Percentiles rank a stretch among this genome's conserved stretches.
Conservation (phyloP, 257 asterid genomes). For the Nicotiana undulata region DNA sequence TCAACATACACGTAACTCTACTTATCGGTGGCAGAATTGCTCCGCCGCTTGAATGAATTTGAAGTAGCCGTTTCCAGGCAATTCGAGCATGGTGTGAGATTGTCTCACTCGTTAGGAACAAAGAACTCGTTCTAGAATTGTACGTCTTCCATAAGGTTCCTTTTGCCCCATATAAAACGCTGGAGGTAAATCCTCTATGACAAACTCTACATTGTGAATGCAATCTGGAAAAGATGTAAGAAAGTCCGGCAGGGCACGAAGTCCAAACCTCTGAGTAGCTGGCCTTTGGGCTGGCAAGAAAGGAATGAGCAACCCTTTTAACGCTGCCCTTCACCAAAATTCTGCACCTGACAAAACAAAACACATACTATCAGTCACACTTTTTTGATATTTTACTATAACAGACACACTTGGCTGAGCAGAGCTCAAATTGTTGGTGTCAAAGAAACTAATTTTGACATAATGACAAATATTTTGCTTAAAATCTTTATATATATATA, state of each 20-base stretch:
- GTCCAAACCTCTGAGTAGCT: conserved; percentile 21
- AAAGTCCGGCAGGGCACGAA: conserved; percentile 26
- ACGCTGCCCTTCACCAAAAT: conserved; percentile 32
- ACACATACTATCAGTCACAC: not conserved
- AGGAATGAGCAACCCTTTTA: conserved; percentile 36
- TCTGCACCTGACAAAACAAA: conserved; percentile 26
- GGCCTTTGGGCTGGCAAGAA: conserved; percentile 28
- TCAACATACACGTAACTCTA: conserved; percentile 65
- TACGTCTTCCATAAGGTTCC: conserved; percentile 28
- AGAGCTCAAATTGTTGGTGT: not conserved
- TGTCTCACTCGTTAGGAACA: conserved; percentile 22
- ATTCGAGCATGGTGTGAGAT: conserved; percentile 47
- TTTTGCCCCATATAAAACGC: conserved; percentile 26
- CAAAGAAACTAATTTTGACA: not conserved
- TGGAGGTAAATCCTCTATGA: conserved; percentile 37
- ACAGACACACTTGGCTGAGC: not conserved
- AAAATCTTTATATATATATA: too few relatives aligned
- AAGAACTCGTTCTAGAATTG: conserved; percentile 16
- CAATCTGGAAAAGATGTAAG: conserved; percentile 19
- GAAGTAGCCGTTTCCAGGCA: conserved; percentile 55
- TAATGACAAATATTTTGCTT: not conserved
- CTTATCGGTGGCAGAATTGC: conserved; percentile 47
- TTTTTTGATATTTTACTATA: too few relatives aligned
- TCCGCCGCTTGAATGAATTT: conserved; percentile 41
- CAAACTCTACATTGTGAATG: conserved; percentile 26